Conservation (phyloP, 2,329 filamentous ascomycete species). For the Huntiella bhutanensis region DNA sequence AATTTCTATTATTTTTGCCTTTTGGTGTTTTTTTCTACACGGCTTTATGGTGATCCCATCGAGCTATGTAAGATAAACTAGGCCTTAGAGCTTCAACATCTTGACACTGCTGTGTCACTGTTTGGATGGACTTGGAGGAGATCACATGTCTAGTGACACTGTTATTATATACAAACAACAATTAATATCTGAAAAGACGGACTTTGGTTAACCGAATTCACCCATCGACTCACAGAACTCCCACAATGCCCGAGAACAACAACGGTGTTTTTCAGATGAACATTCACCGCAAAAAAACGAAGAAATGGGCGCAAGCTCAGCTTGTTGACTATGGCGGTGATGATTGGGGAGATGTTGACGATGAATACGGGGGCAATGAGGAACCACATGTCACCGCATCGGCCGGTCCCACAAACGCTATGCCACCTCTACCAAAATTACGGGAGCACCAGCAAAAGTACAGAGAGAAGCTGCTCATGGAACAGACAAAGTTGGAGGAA, state of each 20-base stretch:
- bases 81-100: no score
- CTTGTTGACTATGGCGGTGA: slow-evolving; percentile 75
- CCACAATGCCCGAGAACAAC: background rate
- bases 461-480: slow-evolving; percentile 1
- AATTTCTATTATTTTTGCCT: no score
- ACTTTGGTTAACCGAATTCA: no score
- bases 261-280: slow-evolving; percentile 51
- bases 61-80: no score
- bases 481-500: background rate
- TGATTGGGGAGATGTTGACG: slow-evolving; percentile 67
- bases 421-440: slow-evolving; percentile 6
- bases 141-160: no score
- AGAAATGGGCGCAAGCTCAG: slow-evolving; percentile 89
- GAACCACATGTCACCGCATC: slow-evolving; percentile 24
- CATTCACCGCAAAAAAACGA: slow-evolving; percentile 73
- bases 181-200: no score
- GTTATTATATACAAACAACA: no score
- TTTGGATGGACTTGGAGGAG: no score
- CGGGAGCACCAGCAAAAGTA: slow-evolving; percentile 7
- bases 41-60: no score
- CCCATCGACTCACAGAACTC: background rate
- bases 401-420: slow-evolving; percentile 15
- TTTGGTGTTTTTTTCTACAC: no score
- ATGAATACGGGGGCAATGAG: slow-evolving; percentile 30
- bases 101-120: no score